Evolutionary conservation across 164 flowering plant species (phyloP).

Genomic region (Annona cherimola): DNA sequence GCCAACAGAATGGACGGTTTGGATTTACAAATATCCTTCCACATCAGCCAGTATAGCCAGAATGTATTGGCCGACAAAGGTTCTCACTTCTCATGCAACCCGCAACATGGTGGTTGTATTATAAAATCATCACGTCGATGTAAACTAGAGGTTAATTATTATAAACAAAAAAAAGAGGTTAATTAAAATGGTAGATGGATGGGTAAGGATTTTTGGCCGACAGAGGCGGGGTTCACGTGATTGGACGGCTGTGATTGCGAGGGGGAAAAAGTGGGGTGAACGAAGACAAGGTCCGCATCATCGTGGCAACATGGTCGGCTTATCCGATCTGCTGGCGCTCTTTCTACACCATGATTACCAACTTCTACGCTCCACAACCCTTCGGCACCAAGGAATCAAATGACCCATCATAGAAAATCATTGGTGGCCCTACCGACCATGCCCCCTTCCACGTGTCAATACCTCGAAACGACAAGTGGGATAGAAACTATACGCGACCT

Average conservation of each 20-base stretch:
- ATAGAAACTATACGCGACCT: too few relatives aligned
- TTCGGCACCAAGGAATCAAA: slow-evolving; percentile 37
- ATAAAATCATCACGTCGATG: neutral
- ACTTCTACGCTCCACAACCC: slow-evolving; percentile 40
- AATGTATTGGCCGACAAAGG: too few relatives aligned
- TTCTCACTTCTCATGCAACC: too few relatives aligned
- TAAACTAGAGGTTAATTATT: too few relatives aligned
- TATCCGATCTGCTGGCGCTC: slow-evolving; percentile 21
- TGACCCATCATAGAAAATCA: slow-evolving; percentile 59
- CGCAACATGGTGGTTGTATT: too few relatives aligned
- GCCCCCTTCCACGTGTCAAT: slow-evolving; percentile 1
- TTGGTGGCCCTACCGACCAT: slow-evolving; percentile 22
- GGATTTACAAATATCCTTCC: too few relatives aligned
- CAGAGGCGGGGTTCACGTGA: slow-evolving; percentile 13
- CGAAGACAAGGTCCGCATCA: slow-evolving; percentile 10
- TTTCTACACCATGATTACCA: slow-evolving; percentile 26
- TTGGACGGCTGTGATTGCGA: slow-evolving; percentile 17
- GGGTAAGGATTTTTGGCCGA: slow-evolving; percentile 1
- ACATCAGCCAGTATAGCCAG: too few relatives aligned
- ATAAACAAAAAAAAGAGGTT: neutral
- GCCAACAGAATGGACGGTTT: too few relatives aligned
- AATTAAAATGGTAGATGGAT: neutral
- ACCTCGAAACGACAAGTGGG: neutral
- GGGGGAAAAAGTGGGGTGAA: slow-evolving; percentile 2
- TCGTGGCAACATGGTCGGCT: slow-evolving; percentile 30